A percentile compares a stretch with the other conserved stretches of the same genome.
Evolutionary conservation across 352 stramenopile species (phyloP).

Genomic region (Globisporangium lucens): DNA sequence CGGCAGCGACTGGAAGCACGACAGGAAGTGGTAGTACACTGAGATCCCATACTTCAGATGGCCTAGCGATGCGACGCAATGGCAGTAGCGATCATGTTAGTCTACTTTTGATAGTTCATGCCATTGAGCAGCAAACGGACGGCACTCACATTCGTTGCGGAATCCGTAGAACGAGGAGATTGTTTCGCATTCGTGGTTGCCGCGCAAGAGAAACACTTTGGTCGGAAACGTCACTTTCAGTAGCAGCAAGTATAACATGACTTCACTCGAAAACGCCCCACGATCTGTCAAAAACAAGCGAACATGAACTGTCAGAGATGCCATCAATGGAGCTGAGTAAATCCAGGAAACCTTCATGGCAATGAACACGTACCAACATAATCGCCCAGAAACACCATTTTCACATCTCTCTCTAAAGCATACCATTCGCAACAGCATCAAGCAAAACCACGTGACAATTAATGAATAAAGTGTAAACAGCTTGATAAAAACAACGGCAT

Average conservation of each 20-base stretch:
- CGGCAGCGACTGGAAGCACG: slow-evolving; percentile 74
- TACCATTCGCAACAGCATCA: neutral
- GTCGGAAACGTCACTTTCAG: slow-evolving; percentile 59
- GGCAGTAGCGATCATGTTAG: neutral
- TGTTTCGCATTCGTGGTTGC: slow-evolving; percentile 84
- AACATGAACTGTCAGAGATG: neutral
- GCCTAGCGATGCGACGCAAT: slow-evolving; percentile 18
- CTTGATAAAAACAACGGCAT: neutral
- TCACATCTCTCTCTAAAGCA: slow-evolving; percentile 35
- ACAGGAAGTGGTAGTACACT: slow-evolving; percentile 78
- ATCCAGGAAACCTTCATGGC: neutral
- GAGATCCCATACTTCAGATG: slow-evolving; percentile 78
- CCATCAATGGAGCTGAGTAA: neutral
- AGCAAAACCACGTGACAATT: neutral
- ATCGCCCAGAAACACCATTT: slow-evolving; percentile 73
- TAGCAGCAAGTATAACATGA: slow-evolving; percentile 74
- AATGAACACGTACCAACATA: slow-evolving; percentile 50
- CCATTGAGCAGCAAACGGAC: neutral
- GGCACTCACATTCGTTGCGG: slow-evolving; percentile 59
- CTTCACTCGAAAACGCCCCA: slow-evolving; percentile 78
- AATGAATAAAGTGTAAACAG: neutral
- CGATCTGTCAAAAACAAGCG: slow-evolving; percentile 33
- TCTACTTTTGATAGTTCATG: neutral
- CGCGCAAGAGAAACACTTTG: slow-evolving; percentile 67
- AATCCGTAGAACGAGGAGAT: slow-evolving; percentile 88